Conservation (phyloP, 2,329 filamentous ascomycete species). For the Aspergillus eucalypticola region DNA sequence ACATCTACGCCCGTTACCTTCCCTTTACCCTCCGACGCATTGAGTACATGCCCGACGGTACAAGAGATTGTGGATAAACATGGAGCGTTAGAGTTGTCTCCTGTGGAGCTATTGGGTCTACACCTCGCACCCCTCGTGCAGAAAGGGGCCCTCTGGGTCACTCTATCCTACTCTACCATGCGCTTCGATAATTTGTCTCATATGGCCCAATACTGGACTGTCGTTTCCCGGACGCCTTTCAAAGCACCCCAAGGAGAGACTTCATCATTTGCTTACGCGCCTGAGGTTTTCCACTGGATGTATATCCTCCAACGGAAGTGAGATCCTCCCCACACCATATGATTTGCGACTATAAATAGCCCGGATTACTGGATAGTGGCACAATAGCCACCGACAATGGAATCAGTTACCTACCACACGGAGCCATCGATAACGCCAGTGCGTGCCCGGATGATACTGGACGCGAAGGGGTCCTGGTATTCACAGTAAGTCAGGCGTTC, state of each 20-base stretch:
- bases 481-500: neutral
- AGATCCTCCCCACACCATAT: neutral
- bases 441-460: neutral
- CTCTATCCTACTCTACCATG: constrained; percentile 36
- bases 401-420: neutral
- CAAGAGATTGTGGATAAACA: constrained; percentile 15
- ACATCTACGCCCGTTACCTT: constrained; percentile 26
- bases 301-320: constrained; percentile 34
- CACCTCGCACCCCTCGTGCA: constrained; percentile 34
- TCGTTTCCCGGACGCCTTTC: constrained; percentile 31
- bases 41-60: constrained; percentile 26
- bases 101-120: constrained; percentile 37
- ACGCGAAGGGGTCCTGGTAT: neutral
- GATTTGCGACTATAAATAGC: neutral
- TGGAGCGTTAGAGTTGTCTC: constrained; percentile 24
- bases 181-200: constrained; percentile 33
- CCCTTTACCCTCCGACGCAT: constrained; percentile 8
- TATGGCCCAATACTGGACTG: constrained; percentile 29
- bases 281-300: constrained; percentile 40
- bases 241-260: constrained; percentile 34
- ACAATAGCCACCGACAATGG: neutral
- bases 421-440: neutral
- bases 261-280: constrained; percentile 30
- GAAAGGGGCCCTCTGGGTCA: constrained; percentile 32
- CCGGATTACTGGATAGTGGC: neutral